These are phyloP conservation scores for Botrytis paeoniae DNA, from an alignment of 2,329 filamentous ascomycete species.

Conservation along the genomic window DNA sequence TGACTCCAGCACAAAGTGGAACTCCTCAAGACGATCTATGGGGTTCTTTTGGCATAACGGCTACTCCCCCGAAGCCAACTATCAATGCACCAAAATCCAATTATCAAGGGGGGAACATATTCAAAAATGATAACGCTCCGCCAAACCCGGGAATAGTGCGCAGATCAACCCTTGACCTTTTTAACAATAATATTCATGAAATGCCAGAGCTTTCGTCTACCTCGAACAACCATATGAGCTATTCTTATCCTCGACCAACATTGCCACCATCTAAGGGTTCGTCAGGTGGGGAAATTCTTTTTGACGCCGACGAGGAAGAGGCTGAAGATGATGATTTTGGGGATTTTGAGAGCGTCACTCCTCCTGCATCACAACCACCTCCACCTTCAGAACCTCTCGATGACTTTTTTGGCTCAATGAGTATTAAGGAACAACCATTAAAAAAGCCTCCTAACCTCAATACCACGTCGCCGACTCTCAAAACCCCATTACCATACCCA, in stretches of 20 bases:
- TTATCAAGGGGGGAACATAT: slow-evolving; percentile 20
- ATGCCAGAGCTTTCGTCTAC: slow-evolving; percentile 16
- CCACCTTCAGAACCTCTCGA: slow-evolving; percentile 32
- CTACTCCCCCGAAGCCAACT: slow-evolving; percentile 19
- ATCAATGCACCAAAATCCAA: slow-evolving; percentile 20
- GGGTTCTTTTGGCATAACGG: slow-evolving; percentile 32
- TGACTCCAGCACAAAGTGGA: slow-evolving; percentile 11
- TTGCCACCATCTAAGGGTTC: slow-evolving; percentile 21
- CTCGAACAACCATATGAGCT: slow-evolving; percentile 11
- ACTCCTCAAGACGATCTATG: slow-evolving; percentile 33
- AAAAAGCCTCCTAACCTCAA: slow-evolving; percentile 39
- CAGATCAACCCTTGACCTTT: slow-evolving; percentile 33
- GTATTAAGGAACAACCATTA: slow-evolving; percentile 32
- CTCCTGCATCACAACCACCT: slow-evolving; percentile 24
- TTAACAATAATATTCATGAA: slow-evolving; percentile 27
- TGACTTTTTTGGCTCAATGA: slow-evolving; percentile 36
- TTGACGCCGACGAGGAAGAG: slow-evolving; percentile 41
- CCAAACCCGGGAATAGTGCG: slow-evolving; percentile 26
- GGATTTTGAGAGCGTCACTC: slow-evolving; percentile 60
- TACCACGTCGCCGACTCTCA: slow-evolving; percentile 35
- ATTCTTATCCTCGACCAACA: background rate
- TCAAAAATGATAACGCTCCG: slow-evolving; percentile 16
- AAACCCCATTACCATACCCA: slow-evolving; percentile 42
- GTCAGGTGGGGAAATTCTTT: slow-evolving; percentile 35
- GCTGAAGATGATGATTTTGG: slow-evolving; percentile 63